Evolutionary conservation across 352 stramenopile genomes (phyloP), one percentile per base, ranked within the genome.

Genomic region (Phytopythium helicoides): DNA sequence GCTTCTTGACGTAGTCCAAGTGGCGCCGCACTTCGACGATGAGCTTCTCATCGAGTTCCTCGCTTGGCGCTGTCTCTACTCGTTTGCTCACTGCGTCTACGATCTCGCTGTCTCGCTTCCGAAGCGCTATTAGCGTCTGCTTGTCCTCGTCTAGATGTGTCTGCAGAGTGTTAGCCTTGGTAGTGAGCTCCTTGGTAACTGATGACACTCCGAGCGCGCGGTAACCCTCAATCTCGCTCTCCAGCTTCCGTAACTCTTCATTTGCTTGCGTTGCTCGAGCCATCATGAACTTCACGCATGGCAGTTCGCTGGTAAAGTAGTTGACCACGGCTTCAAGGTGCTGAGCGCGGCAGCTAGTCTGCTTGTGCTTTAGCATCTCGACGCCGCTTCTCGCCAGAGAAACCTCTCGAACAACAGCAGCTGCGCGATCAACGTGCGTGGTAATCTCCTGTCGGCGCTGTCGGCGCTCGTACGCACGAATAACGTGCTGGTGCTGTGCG

Each of bases 281-380:
- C 61, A 78, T 75, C 75, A 91, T 92, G 48, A 92, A 92, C 58
- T 90, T 85, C 11, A 91, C 62, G 39, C 83, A 94, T 19, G 79
- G 81, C 45, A 89, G 47, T 38, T 94, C 74, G 47, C 81, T 87
- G 40, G 73, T 73, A 49, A 90, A 87, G 45, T 91, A 94, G 22
- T 79, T 76, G 10, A 88, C 49, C 14, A 80, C 67, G 25, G 73
- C 77, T 56, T 94, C 75, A 12, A 92, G 45, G 33, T 92, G 74
- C 59, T 92, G 79, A 0, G 67, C 56, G 40, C 82, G 36, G 40
- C 71, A 85, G 18, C 53, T 47, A 1, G 69, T 61, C 26, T 76
- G 71, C 50, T 87, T 89, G 12, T 80, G 58, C 33, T 68, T 56
- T 3, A 83, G 52, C 1, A 70, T 58, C 15, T 76, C 64, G 16